Conservation (phyloP, 441 rosid species). For the Hura crepitans region DNA sequence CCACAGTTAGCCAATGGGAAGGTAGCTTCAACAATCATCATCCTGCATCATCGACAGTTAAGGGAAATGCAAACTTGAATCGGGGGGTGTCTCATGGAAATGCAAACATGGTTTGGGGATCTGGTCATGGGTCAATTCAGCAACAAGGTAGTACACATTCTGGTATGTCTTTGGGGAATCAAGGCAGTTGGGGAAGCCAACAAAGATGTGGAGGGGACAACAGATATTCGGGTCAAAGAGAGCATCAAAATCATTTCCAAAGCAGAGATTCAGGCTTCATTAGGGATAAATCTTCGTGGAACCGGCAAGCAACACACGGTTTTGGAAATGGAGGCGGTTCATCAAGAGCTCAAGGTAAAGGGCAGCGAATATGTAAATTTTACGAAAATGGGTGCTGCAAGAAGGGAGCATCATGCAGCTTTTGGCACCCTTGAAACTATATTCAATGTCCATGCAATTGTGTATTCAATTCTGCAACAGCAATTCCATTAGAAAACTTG, state of each 20-base stretch:
- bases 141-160: conserved; percentile 29
- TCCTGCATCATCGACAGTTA: conserved; percentile 29
- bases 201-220: conserved; percentile 40
- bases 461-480: conserved; percentile 33
- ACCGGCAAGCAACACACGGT: conserved; percentile 44
- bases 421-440: conserved; percentile 59
- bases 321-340: conserved; percentile 54
- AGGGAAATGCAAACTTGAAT: conserved; percentile 33
- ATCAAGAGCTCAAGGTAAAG: conserved; percentile 55
- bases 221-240: conserved; percentile 40
- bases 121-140: conserved; percentile 26
- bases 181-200: conserved; percentile 43
- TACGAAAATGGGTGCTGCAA: conserved; percentile 75
- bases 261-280: conserved; percentile 41
- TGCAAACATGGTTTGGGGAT: conserved; percentile 29
- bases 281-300: conserved; percentile 43
- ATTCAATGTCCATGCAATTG: conserved; percentile 4
- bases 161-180: conserved; percentile 29
- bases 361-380: conserved; percentile 77
- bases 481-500: conserved; percentile 29
- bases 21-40: conserved; percentile 28
- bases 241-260: conserved; percentile 31
- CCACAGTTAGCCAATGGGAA: conserved; percentile 33
- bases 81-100: conserved; percentile 33
- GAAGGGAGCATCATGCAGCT: conserved; percentile 81